These are phyloP conservation scores for Candida ficus DNA, from an alignment of 805 yeast species.

Conservation along the genomic window DNA sequence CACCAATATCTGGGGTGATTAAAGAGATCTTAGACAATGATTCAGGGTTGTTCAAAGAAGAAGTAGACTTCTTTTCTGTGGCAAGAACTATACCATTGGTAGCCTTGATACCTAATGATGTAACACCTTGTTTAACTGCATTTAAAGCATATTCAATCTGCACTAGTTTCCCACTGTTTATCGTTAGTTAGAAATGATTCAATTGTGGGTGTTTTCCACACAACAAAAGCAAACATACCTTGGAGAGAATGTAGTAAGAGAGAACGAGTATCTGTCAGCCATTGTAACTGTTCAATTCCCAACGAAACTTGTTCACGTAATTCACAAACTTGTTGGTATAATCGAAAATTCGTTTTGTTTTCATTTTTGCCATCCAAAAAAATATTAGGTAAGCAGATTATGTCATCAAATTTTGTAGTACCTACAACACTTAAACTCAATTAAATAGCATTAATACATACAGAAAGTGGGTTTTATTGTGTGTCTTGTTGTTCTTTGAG, in stretches of 20 bases:
- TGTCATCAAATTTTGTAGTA: no score
- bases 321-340: not conserved
- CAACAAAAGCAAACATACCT: constrained; percentile 41
- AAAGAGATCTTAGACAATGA: constrained; percentile 72
- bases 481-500: constrained; percentile 5
- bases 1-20: constrained; percentile 93
- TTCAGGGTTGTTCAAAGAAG: constrained; percentile 70
- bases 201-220: no score
- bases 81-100: constrained; percentile 96
- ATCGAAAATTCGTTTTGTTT: not conserved
- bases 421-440: no score
- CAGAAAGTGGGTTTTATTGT: no score
- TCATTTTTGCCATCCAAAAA: constrained; percentile 15
- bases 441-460: no score
- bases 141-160: constrained; percentile 97
- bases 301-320: not conserved
- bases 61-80: constrained; percentile 86
- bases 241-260: constrained; percentile 96
- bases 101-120: constrained; percentile 90
- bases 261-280: constrained; percentile 98
- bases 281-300: constrained; percentile 31
- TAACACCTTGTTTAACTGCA: constrained; percentile 97
- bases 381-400: no score
- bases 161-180: constrained; percentile 81
- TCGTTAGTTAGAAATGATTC: constrained; percentile 9